Evolutionary conservation across 768 basidiomycete genomes (phyloP).

Genomic region (Lactarius quietus): DNA sequence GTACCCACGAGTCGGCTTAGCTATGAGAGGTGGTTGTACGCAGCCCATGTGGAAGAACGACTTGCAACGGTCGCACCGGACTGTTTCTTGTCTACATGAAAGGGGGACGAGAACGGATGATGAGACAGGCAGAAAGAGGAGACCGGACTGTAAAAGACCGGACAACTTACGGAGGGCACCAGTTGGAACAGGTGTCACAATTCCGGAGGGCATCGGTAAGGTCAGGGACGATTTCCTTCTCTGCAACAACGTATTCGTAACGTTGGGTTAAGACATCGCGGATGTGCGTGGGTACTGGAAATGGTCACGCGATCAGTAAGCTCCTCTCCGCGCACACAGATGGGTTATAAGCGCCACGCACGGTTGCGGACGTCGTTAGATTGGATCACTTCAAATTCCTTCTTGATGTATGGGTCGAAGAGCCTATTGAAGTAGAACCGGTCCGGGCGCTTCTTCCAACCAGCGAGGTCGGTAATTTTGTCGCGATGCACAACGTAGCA

Average conservation of each 20-base stretch:
- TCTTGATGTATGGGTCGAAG: conserved; percentile 97
- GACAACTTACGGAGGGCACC: conserved; percentile 77
- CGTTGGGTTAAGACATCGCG: conserved; percentile 69
- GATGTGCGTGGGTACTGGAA: conserved; percentile 72
- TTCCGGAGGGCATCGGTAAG: conserved; percentile 81
- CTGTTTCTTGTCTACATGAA: conserved; percentile 65
- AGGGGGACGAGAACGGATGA: conserved; percentile 24
- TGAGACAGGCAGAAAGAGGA: conserved; percentile 18
- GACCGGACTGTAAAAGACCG: not conserved
- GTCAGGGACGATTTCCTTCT: conserved; percentile 90
- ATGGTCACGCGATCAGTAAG: conserved; percentile 25
- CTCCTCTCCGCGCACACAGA: not conserved
- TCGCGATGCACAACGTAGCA: conserved; percentile 95
- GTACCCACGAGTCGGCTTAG: conserved; percentile 94
- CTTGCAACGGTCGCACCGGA: conserved; percentile 90
- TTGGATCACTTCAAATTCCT: conserved; percentile 94
- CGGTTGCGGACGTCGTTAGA: conserved; percentile 84
- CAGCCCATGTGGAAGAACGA: conserved; percentile 93
- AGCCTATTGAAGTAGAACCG: conserved; percentile 95
- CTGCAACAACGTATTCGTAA: conserved; percentile 94
- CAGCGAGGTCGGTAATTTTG: conserved; percentile 88
- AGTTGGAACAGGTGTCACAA: conserved; percentile 81
- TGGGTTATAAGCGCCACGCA: conserved; percentile 42
- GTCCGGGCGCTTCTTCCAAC: conserved; percentile 92
- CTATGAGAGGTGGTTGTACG: conserved; percentile 83